phyloP scores from a whole-genome alignment of 768 basidiomycete genomes.

The Exidia glandulosa region DNA sequence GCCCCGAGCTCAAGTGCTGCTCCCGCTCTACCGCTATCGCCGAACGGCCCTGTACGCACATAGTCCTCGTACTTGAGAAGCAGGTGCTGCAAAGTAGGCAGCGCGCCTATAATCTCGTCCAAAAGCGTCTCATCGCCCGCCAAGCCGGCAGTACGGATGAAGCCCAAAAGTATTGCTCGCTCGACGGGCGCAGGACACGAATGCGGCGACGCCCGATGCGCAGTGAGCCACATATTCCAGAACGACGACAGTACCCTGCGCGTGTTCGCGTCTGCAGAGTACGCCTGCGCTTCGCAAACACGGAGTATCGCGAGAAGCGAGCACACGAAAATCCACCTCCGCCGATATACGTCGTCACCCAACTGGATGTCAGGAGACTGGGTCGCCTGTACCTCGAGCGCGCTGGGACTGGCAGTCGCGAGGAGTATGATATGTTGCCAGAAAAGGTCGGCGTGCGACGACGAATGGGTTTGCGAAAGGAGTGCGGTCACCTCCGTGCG shows the following conservation, averaged over 20 bases:
- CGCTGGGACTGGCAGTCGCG: background rate
- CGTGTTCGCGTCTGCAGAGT: background rate
- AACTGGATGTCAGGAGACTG: background rate
- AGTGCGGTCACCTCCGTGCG: background rate
- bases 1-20: background rate
- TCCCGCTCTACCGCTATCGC: background rate
- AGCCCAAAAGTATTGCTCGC: constrained; percentile 30
- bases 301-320: constrained; percentile 6
- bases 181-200: constrained; percentile 16
- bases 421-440: background rate
- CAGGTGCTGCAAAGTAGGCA: background rate
- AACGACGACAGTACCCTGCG: background rate
- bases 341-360: background rate
- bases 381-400: background rate
- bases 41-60: background rate
- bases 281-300: too few relatives aligned
- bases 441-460: too few relatives aligned
- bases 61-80: background rate
- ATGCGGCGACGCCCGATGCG: background rate
- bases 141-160: constrained; percentile 34
- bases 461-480: too few relatives aligned
- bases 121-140: constrained; percentile 27
- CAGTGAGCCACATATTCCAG: background rate
- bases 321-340: background rate
- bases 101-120: constrained; percentile 13